These are phyloP conservation scores for Kodamaea neixiangensis DNA, from an alignment of 805 yeast species.

Conservation along the genomic window DNA sequence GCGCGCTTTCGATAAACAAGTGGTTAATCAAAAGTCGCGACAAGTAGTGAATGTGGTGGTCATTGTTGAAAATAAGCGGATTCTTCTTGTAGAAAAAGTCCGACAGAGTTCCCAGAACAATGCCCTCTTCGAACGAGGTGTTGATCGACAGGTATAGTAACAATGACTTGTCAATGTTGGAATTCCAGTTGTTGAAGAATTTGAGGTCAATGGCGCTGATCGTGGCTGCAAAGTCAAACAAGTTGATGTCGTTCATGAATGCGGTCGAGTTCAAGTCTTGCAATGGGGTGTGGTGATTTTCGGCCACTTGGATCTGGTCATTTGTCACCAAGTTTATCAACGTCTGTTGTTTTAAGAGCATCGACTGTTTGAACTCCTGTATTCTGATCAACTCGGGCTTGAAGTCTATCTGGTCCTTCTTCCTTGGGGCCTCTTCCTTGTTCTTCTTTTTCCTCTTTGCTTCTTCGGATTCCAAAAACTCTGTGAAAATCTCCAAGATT, in stretches of 20 bases:
- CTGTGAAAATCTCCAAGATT: constrained; percentile 49
- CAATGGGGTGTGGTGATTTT: constrained; percentile 20
- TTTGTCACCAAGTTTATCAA: constrained; percentile 31
- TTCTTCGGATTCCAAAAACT: constrained; percentile 22
- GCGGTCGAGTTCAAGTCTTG: constrained; percentile 38
- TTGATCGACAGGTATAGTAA: constrained; percentile 55
- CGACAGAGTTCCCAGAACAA: constrained; percentile 4
- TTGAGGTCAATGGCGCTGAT: constrained; percentile 67
- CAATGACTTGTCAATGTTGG: constrained; percentile 74
- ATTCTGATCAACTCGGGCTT: constrained; percentile 28
- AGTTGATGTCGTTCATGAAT: constrained; percentile 55
- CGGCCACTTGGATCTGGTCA: constrained; percentile 10
- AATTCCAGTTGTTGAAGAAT: constrained; percentile 73
- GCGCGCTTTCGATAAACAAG: constrained; percentile 54
- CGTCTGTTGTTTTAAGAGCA: constrained; percentile 51
- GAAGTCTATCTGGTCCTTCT: not conserved
- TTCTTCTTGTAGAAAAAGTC: constrained; percentile 54
- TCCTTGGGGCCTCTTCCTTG: constrained; percentile 1
- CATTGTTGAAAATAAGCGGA: constrained; percentile 75
- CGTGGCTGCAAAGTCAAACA: constrained; percentile 58
- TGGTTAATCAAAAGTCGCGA: constrained; percentile 72
- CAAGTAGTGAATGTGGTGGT: constrained; percentile 69
- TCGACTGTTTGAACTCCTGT: constrained; percentile 50
- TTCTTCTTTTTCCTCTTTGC: constrained; percentile 5
- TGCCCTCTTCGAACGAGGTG: constrained; percentile 12